Evolutionary conservation across 768 basidiomycete species (phyloP), one percentile per base, ranked within the genome.

Genomic region (Pleurotus citrinopileatus): DNA sequence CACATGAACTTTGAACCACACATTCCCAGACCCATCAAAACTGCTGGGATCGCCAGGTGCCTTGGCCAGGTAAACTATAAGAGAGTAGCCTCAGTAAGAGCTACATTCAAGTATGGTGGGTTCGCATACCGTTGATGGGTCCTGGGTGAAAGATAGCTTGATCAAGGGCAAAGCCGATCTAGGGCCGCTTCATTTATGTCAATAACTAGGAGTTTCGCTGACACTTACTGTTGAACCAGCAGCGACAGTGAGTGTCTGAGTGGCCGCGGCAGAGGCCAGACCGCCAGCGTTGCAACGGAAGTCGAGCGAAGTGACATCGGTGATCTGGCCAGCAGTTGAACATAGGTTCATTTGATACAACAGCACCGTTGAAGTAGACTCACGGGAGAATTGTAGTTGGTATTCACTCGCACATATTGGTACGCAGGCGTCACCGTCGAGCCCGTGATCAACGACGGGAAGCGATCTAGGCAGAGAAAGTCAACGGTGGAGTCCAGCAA

Each of bases 111-210:
- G 15, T 46, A 15, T 55, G 53, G 47, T 20, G 28, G 25, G 19
- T 1, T n/a, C 10, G 45, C 15, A 9, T 23, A 34, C 63, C 69
- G 36, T 57, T 51, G 32, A 51, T 36, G 10, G 74, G 77, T 47
- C 78, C 77, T n/a, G 73, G 72, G 63, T 80, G 79, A 55, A 78
- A 79, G 52, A 79, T 75, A 34, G 69, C 69, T 13, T 65, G 65
- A 57, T 77, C 71, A 54, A 69, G 65, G 42, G 62, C 64, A 61
- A 79, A 72, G 20, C 77, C 77, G 46, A 80, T 64, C 34, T 61
- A 66, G 5, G 71, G 67, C 32, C 4, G 29, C 29, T 32, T 40
- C 19, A 37, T 36, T 51, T 4, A 17, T n/a, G 8, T 19, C 8
- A 3, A 29, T 15, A 15, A 48, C 15, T 5, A 48, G 10, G 12